Conservation (phyloP, 768 basidiomycete species). For the Gloeophyllum trabeum region DNA sequence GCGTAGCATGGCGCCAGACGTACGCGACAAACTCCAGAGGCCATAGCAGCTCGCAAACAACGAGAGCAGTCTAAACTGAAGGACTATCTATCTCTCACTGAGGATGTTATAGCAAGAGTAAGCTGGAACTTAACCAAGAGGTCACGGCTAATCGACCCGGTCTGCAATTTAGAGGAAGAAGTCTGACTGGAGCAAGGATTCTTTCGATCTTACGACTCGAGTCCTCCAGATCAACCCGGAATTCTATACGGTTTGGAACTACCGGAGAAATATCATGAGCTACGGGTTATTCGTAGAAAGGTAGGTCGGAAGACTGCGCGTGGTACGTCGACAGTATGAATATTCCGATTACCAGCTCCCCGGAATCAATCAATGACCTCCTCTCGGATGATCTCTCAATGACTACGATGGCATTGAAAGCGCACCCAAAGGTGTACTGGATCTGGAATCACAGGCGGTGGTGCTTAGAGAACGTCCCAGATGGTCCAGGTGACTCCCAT, state of each 20-base stretch:
- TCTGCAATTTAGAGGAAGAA: conserved; percentile 47
- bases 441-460: conserved; percentile 98
- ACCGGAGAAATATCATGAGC: conserved; percentile 70
- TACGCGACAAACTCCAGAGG: conserved; percentile 43
- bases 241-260: conserved; percentile 96
- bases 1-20: conserved; percentile 63
- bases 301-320: conserved; percentile 33
- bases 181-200: conserved; percentile 59
- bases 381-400: conserved; percentile 67
- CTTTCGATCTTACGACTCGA: conserved; percentile 65
- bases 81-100: conserved; percentile 59
- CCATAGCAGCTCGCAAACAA: conserved; percentile 51
- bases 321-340: neutral
- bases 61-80: conserved; percentile 69
- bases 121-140: conserved; percentile 12
- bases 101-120: conserved; percentile 56
- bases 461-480: conserved; percentile 84
- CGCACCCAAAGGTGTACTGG: conserved; percentile 93
- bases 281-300: conserved; percentile 57
- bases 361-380: conserved; percentile 47
- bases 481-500: conserved; percentile 44
- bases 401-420: conserved; percentile 72
- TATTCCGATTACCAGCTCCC: conserved; percentile 29
- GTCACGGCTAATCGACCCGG: conserved; percentile 1
- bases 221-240: conserved; percentile 85